Percentiles rank a stretch among this genome's conserved stretches.
Conservation (phyloP, 192 early-diverging fungal species). For the Entomortierella lignicola region DNA sequence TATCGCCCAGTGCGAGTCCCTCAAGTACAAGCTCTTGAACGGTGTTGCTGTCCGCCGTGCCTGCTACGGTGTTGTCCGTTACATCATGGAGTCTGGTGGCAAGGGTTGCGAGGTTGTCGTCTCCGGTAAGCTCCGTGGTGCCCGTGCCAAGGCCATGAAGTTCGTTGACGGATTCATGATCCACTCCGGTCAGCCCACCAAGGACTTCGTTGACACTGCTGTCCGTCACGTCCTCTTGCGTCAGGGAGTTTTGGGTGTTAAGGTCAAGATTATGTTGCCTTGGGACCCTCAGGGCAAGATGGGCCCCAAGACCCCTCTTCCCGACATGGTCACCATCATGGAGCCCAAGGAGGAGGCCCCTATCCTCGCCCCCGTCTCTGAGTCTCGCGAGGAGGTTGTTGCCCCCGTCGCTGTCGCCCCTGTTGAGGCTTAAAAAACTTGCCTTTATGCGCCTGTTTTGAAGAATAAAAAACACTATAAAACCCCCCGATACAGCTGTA, state of each 20-base stretch:
- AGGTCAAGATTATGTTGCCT: constrained; percentile 99
- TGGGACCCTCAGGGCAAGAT: constrained; percentile 92
- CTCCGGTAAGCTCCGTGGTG: constrained; percentile 99
- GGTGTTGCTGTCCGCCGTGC: constrained; percentile 98
- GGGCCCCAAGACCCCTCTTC: constrained; percentile 96
- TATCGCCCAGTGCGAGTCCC: constrained; percentile 98
- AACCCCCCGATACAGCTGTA: not conserved
- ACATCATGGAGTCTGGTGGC: constrained; percentile 99
- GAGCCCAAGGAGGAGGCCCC: constrained; percentile 89
- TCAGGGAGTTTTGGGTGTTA: constrained; percentile 99
- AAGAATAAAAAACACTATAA: constrained; percentile 13
- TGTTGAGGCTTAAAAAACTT: constrained; percentile 48
- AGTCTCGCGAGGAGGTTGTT: constrained; percentile 59
- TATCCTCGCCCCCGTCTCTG: constrained; percentile 75
- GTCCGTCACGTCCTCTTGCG: constrained; percentile 97
- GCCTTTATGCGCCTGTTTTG: constrained; percentile 36
- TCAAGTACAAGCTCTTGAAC: constrained; percentile 97
- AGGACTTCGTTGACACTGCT: constrained; percentile 95
- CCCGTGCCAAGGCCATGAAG: constrained; percentile 99
- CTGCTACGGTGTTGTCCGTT: constrained; percentile 98
- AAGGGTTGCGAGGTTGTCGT: constrained; percentile 99
- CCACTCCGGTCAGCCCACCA: constrained; percentile 98
- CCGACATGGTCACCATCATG: constrained; percentile 95
- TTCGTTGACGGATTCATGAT: constrained; percentile 99
- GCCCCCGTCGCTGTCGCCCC: constrained; percentile 48